phyloP scores from a whole-genome alignment of 768 basidiomycete species.

The Leucocoprinus leucothites region DNA sequence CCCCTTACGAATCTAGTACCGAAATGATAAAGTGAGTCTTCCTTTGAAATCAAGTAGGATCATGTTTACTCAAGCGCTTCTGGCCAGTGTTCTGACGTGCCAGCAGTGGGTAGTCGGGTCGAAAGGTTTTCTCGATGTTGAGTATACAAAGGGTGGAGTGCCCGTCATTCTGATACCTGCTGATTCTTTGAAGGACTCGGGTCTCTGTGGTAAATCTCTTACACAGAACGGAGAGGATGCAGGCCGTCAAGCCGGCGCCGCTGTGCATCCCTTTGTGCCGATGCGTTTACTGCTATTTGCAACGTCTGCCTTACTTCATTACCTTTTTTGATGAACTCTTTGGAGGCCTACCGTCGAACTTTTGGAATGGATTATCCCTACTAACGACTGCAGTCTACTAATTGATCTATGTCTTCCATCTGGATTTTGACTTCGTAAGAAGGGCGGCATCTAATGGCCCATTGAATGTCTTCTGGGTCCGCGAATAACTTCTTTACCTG shows the following conservation, averaged over 20 bases:
- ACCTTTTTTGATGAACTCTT: neutral
- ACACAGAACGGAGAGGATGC: neutral
- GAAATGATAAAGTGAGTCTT: conserved; percentile 55
- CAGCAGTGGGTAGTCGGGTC: conserved; percentile 67
- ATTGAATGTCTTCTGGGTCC: too few species aligned
- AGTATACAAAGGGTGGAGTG: conserved; percentile 63
- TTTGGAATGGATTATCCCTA: too few species aligned
- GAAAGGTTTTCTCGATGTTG: conserved; percentile 53
- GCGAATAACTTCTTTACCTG: too few species aligned
- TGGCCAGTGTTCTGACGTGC: conserved; percentile 58
- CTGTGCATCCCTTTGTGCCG: neutral
- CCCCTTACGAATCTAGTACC: conserved; percentile 46
- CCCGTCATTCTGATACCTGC: conserved; percentile 54
- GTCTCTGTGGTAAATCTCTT: conserved; percentile 32
- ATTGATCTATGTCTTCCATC: too few species aligned
- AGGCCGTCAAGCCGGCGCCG: neutral
- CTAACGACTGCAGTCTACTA: too few species aligned
- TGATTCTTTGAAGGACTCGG: conserved; percentile 30
- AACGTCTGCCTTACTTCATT: neutral
- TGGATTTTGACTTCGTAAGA: too few species aligned
- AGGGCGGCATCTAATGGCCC: too few species aligned
- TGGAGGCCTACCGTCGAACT: neutral
- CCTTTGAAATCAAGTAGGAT: neutral
- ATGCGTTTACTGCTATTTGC: neutral
- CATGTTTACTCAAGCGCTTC: neutral